phyloP scores from a whole-genome alignment of 1,139 yeast species.

The Hyphopichia fennica region DNA sequence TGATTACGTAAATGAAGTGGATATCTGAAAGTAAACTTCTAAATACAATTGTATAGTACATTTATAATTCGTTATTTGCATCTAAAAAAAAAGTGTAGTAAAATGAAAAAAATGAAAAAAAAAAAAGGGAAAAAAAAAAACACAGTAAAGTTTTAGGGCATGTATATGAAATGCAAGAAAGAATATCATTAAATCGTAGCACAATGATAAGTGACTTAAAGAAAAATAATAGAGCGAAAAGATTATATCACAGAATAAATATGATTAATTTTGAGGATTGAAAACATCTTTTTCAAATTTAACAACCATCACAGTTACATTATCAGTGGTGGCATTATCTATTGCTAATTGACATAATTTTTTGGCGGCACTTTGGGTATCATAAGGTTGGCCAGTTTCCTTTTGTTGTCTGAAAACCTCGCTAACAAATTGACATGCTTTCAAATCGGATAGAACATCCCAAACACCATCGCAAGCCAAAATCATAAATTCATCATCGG shows the following conservation, averaged over 20 bases:
- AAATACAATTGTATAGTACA: neutral
- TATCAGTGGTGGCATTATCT: conserved; percentile 81
- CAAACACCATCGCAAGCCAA: conserved; percentile 94
- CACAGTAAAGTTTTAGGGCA: no score
- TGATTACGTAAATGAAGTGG: neutral
- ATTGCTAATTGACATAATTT: conserved; percentile 74
- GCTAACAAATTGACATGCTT: conserved; percentile 72
- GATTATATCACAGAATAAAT: neutral
- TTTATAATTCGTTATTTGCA: neutral
- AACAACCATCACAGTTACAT: conserved; percentile 89
- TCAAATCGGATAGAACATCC: conserved; percentile 85
- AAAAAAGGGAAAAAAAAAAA: no score
- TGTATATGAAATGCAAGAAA: conserved; percentile 6
- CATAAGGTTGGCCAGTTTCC: conserved; percentile 27
- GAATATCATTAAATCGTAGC: neutral
- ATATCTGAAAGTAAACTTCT: no score
- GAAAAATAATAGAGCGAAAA: neutral
- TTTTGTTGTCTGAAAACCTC: conserved; percentile 35
- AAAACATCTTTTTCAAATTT: conserved; percentile 53
- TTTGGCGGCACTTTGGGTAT: conserved; percentile 68
- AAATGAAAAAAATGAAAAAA: no score
- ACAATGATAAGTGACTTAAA: neutral
- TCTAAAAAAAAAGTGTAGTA: neutral
- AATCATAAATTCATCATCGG: conserved; percentile 69
- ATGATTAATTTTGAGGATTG: conserved; percentile 7